Conservation (phyloP, 2,329 filamentous ascomycete species). For the Leptographium radiaticola region DNA sequence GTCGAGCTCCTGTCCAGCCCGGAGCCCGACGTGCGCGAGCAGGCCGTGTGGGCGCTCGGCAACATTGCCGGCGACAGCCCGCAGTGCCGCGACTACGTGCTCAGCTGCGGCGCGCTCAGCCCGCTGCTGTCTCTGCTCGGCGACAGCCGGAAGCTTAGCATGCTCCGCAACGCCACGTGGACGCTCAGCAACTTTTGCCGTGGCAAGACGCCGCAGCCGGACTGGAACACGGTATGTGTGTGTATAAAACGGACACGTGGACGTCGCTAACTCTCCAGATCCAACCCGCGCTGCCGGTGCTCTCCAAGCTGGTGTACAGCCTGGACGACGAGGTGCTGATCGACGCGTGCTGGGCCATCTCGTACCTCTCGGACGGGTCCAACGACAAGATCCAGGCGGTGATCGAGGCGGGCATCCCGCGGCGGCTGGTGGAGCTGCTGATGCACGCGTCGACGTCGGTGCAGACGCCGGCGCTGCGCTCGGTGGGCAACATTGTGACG, state of each 20-base stretch:
- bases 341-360: constrained; percentile 99
- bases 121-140: constrained; percentile 81
- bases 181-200: constrained; percentile 99
- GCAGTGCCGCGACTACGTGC: constrained; percentile 90
- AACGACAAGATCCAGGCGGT: constrained; percentile 99
- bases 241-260: not conserved
- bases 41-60: constrained; percentile 95
- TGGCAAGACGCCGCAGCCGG: constrained; percentile 96
- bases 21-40: constrained; percentile 94
- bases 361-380: constrained; percentile 91
- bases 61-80: constrained; percentile 99
- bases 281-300: constrained; percentile 81
- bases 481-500: constrained; percentile 96
- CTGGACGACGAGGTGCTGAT: constrained; percentile 97
- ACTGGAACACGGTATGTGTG: constrained; percentile 79
- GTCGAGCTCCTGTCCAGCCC: constrained; percentile 91
- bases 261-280: constrained; percentile 45
- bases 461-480: constrained; percentile 91
- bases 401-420: constrained; percentile 94
- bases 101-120: constrained; percentile 80
- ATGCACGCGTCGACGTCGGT: constrained; percentile 98
- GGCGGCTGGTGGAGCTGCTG: constrained; percentile 87
- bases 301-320: constrained; percentile 96
- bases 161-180: constrained; percentile 98
- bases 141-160: constrained; percentile 97